These are phyloP conservation scores for Aegilops speltoides DNA, from an alignment of 176 grass and related monocot species.

Conservation along the genomic window DNA sequence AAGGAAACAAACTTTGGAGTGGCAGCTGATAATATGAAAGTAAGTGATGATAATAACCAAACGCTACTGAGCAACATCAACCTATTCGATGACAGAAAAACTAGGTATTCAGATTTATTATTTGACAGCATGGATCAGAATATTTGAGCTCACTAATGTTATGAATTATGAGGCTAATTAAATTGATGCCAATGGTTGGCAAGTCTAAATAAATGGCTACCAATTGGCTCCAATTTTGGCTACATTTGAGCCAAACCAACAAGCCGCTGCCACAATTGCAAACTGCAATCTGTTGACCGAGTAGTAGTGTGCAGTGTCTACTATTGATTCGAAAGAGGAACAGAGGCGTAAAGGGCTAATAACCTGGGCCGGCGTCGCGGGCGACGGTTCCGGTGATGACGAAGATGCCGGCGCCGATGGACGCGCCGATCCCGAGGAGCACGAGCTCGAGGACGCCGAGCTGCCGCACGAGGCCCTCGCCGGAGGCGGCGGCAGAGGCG, in stretches of 20 bases:
- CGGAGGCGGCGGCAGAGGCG: conserved; percentile 15
- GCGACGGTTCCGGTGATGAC: conserved; percentile 95
- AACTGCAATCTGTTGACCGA: neutral
- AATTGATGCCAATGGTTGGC: no score
- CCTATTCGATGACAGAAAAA: neutral
- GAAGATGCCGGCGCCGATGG: conserved; percentile 94
- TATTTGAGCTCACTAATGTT: neutral
- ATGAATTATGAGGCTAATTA: neutral
- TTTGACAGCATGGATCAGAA: neutral
- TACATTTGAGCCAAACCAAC: neutral
- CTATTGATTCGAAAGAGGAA: neutral
- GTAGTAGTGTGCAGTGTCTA: neutral
- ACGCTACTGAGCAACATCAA: neutral
- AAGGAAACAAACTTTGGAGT: neutral
- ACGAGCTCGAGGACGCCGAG: conserved; percentile 83
- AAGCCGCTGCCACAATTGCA: neutral
- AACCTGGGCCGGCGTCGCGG: conserved; percentile 91
- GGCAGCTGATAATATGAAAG: neutral
- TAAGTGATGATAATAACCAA: neutral
- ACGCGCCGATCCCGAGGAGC: conserved; percentile 87
- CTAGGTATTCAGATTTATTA: neutral
- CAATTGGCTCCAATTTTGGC: no score
- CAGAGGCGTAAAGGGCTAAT: neutral
- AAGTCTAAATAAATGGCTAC: no score
- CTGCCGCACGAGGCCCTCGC: conserved; percentile 71